Evolutionary conservation across 2,329 filamentous ascomycete genomes (phyloP).

Genomic region (Aureobasidium sp.): DNA sequence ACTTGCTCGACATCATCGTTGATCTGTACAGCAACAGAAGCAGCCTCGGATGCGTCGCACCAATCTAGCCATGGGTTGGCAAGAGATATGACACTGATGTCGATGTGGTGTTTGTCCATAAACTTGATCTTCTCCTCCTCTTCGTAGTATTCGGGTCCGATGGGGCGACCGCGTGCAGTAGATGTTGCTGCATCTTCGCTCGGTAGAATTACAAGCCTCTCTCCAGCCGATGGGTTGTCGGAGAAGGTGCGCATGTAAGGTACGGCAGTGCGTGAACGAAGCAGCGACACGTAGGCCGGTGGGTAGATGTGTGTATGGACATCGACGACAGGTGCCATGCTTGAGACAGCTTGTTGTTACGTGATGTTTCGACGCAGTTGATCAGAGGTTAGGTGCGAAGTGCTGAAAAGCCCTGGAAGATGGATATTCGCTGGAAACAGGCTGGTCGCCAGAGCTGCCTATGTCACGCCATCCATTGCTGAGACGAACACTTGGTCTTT

Average conservation of each 20-base stretch:
- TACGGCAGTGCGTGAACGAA: slow-evolving; percentile 50
- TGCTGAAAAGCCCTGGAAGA: no score
- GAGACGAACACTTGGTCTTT: neutral
- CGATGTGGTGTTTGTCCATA: slow-evolving; percentile 77
- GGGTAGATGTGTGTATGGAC: slow-evolving; percentile 58
- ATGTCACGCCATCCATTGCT: neutral
- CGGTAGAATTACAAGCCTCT: slow-evolving; percentile 60
- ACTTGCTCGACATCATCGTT: slow-evolving; percentile 71
- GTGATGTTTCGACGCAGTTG: no score
- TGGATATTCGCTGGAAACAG: no score
- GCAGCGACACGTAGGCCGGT: slow-evolving; percentile 49
- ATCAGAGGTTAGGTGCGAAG: no score
- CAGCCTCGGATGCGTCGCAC: slow-evolving; percentile 55
- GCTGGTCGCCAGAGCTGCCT: no score
- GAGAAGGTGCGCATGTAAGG: slow-evolving; percentile 63
- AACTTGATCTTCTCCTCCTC: slow-evolving; percentile 73
- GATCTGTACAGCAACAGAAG: slow-evolving; percentile 54
- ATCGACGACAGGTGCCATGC: slow-evolving; percentile 40
- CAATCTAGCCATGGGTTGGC: slow-evolving; percentile 96
- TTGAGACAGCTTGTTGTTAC: neutral
- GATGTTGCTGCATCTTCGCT: slow-evolving; percentile 30
- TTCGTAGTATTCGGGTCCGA: slow-evolving; percentile 76
- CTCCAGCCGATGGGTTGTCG: slow-evolving; percentile 38
- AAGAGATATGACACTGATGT: slow-evolving; percentile 75
- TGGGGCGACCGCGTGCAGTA: slow-evolving; percentile 61